A percentile compares a stretch with the other conserved stretches of the same genome.
Conservation (phyloP, 371 early-diverging fungal genomes). For the Mucor lusitanicus region DNA sequence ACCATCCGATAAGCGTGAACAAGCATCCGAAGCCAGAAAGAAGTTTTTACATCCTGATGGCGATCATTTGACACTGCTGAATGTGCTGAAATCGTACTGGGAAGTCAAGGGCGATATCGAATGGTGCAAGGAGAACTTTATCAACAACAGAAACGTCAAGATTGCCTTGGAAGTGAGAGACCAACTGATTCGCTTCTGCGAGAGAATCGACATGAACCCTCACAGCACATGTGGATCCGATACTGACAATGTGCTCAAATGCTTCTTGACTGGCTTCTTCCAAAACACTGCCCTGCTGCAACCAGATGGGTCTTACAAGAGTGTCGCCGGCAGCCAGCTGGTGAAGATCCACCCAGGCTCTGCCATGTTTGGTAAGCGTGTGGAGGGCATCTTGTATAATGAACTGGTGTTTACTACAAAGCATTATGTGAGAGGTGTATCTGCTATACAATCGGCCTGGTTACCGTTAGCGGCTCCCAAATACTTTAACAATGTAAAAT, state of each 20-base stretch:
- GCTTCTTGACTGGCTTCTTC: slow-evolving; percentile 90
- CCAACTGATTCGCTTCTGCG: slow-evolving; percentile 81
- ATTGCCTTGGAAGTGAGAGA: slow-evolving; percentile 88
- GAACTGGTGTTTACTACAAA: slow-evolving; percentile 92
- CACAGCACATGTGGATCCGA: slow-evolving; percentile 68
- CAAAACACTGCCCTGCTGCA: slow-evolving; percentile 87
- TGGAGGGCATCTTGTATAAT: slow-evolving; percentile 87
- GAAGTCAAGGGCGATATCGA: slow-evolving; percentile 72
- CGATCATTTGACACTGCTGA: slow-evolving; percentile 89
- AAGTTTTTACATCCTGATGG: slow-evolving; percentile 79
- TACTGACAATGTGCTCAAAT: slow-evolving; percentile 74
- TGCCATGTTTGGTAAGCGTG: slow-evolving; percentile 77
- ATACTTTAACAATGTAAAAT: slow-evolving; percentile 56
- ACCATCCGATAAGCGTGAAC: slow-evolving; percentile 86
- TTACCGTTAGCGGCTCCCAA: slow-evolving; percentile 81
- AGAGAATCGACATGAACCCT: slow-evolving; percentile 67
- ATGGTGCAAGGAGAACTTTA: slow-evolving; percentile 93
- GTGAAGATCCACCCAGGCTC: slow-evolving; percentile 91
- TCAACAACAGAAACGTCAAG: slow-evolving; percentile 81
- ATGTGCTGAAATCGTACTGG: slow-evolving; percentile 79
- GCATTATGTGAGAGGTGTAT: slow-evolving; percentile 86
- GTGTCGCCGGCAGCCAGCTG: slow-evolving; percentile 69
- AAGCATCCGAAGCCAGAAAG: slow-evolving; percentile 80
- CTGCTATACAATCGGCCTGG: slow-evolving; percentile 85
- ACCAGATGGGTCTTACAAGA: slow-evolving; percentile 87